A percentile compares a stretch with the other conserved stretches of the same genome.
phyloP scores from a whole-genome alignment of 495 filamentous ascomycete genomes.

The Terfezia claveryi region DNA sequence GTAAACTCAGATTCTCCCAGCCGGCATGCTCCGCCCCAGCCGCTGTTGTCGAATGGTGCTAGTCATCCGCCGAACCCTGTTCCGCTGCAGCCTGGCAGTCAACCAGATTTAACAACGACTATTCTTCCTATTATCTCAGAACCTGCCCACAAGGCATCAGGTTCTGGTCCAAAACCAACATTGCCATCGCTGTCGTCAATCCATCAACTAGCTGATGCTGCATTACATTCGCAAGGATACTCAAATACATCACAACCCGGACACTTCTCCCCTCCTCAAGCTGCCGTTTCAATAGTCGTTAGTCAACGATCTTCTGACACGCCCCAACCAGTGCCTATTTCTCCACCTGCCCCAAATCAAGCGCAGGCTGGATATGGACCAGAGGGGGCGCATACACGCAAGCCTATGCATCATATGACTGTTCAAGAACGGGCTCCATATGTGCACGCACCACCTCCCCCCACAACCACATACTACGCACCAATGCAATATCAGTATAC shows the following conservation, averaged over 20 bases:
- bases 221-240: conserved; percentile 10
- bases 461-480: conserved; percentile 9
- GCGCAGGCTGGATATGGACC: conserved; percentile 10
- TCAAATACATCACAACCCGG: conserved; percentile 15
- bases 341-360: conserved; percentile 5
- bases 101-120: conserved; percentile 7
- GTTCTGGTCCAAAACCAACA: conserved; percentile 1
- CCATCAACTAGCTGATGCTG: conserved; percentile 17
- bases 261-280: conserved; percentile 11
- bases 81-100: conserved; percentile 2
- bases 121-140: too few species aligned
- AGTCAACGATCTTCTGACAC: not conserved
- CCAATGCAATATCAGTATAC: conserved; percentile 9
- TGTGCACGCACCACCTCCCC: conserved; percentile 1
- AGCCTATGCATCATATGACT: conserved; percentile 14
- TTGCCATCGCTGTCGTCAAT: conserved; percentile 16
- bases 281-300: not conserved
- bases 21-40: not conserved
- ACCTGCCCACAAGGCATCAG: too few species aligned
- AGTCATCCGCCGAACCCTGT: conserved; percentile 3
- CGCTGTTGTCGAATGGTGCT: conserved; percentile 8
- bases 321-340: conserved; percentile 6
- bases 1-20: conserved; percentile 10
- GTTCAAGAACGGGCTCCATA: conserved; percentile 8
- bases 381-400: conserved; percentile 12